Base-by-base conservation (phyloP, 768 basidiomycete genomes). In the Rhizopogon vinicolor region DNA sequence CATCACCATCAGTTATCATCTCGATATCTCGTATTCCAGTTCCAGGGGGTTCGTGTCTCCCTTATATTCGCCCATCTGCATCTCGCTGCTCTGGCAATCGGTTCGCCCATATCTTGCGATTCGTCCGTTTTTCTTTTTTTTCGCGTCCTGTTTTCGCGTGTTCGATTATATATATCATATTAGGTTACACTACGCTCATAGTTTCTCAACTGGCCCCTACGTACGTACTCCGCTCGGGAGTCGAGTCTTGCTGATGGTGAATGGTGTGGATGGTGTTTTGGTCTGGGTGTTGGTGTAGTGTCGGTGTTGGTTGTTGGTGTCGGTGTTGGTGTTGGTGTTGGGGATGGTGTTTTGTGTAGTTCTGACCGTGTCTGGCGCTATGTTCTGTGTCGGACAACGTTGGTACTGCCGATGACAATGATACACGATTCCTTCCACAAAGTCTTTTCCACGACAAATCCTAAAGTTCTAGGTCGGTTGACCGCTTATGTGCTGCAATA, bases 141-240 rank as follows among this genome's bases (percentile, higher is more conserved):
- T 51, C 42, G 12, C 28, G 42, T 53, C 43, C 61, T 4, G 57
- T 66, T 60, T 65, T 60, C 57, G 61, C 65, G 25, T 41, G 62
- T 51, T 56, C 57, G 46, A 55, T 57, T 60, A 60, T 71, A 71
- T 69, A 70, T 70, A 66, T 65, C 65, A 52, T 62, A 60, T 49
- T 49, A 49, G 61, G 68, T 49, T 72, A 61, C 54, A 52, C 50
- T 58, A 50, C 58, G 50, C 54, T 52, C 50, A 39, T 63, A 62
- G 62, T 65, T 39, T 37, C 35, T 37, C 35, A 37, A 37, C 35
- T 60, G 58, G 52, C 59, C 53, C 57, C 60, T 53, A 63, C 45
- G 58, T 65, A 39, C 56, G 33, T 49, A 22, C 44, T 52, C 48
- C 55, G 41, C 53, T n/a, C 33, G 29, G 18, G 46, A 41, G 54